phyloP scores from a whole-genome alignment of 192 early-diverging fungal genomes.

The Haplosporangium gracile region DNA sequence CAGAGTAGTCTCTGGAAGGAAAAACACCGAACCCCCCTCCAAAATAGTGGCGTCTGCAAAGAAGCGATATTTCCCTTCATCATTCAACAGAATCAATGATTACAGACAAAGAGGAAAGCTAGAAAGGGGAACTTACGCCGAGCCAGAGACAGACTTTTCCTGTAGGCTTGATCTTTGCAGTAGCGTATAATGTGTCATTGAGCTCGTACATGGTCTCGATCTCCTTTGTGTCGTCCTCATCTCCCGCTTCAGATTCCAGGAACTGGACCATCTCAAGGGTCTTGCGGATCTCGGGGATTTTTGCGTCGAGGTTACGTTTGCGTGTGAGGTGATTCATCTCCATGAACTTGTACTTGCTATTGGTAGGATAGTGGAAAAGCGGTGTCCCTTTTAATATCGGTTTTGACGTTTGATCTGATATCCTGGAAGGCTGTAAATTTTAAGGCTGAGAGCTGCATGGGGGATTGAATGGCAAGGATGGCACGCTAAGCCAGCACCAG shows the following conservation, averaged over 20 bases:
- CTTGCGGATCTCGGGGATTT: slow-evolving; percentile 98
- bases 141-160: slow-evolving; percentile 94
- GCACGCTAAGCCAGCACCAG: no score
- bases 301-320: slow-evolving; percentile 85
- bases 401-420: no score
- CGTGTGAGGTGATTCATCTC: slow-evolving; percentile 91
- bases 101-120: background rate
- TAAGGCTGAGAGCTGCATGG: no score
- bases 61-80: no score
- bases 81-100: no score
- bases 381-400: background rate
- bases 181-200: slow-evolving; percentile 94
- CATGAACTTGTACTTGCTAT: slow-evolving; percentile 99
- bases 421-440: no score
- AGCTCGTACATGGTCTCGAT: slow-evolving; percentile 92
- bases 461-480: no score
- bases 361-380: background rate
- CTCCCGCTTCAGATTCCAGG: slow-evolving; percentile 65
- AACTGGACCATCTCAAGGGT: slow-evolving; percentile 90
- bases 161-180: slow-evolving; percentile 82
- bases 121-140: slow-evolving; percentile 73
- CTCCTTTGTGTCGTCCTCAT: slow-evolving; percentile 70
- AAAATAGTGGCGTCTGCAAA: no score
- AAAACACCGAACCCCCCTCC: background rate
- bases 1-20: background rate